phyloP scores from a whole-genome alignment of 192 early-diverging fungal species.

The Mortierella hygrophila region DNA sequence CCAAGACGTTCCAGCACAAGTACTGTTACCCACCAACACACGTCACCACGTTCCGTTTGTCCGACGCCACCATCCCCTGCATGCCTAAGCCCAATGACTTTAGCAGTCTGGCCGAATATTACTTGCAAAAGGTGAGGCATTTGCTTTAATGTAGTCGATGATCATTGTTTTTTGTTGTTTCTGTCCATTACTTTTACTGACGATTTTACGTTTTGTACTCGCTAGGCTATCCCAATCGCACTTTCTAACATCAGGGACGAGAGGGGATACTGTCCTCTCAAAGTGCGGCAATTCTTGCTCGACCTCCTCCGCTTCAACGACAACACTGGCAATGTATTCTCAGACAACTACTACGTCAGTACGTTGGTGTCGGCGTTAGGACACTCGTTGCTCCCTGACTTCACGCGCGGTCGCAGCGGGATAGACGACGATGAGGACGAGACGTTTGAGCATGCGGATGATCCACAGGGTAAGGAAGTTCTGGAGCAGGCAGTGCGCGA shows the following conservation, averaged over 20 bases:
- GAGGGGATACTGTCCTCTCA: slow-evolving; percentile 70
- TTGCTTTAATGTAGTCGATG: not conserved
- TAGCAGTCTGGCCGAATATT: slow-evolving; percentile 89
- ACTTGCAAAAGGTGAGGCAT: slow-evolving; percentile 77
- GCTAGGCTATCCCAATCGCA: slow-evolving; percentile 74
- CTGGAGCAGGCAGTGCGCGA: slow-evolving; percentile 71
- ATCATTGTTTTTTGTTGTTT: not conserved
- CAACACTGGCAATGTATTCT: slow-evolving; percentile 89
- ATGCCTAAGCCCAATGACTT: slow-evolving; percentile 93
- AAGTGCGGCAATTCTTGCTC: slow-evolving; percentile 76
- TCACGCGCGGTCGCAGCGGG: slow-evolving; percentile 1
- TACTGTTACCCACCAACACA: slow-evolving; percentile 73
- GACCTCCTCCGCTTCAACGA: slow-evolving; percentile 92
- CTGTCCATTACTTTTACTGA: too few species aligned
- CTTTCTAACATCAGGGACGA: slow-evolving; percentile 78
- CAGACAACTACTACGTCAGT: slow-evolving; percentile 85
- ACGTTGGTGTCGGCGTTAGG: slow-evolving; percentile 80
- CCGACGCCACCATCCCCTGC: slow-evolving; percentile 59
- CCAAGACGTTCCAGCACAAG: slow-evolving; percentile 78
- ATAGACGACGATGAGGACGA: slow-evolving; percentile 57
- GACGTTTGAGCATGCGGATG: slow-evolving; percentile 51
- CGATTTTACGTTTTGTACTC: not conserved
- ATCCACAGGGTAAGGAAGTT: slow-evolving; percentile 61
- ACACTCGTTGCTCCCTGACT: slow-evolving; percentile 69
- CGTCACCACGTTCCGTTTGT: slow-evolving; percentile 37